Conservation (phyloP, 2,329 filamentous ascomycete species). For the Catunica adiposa region DNA sequence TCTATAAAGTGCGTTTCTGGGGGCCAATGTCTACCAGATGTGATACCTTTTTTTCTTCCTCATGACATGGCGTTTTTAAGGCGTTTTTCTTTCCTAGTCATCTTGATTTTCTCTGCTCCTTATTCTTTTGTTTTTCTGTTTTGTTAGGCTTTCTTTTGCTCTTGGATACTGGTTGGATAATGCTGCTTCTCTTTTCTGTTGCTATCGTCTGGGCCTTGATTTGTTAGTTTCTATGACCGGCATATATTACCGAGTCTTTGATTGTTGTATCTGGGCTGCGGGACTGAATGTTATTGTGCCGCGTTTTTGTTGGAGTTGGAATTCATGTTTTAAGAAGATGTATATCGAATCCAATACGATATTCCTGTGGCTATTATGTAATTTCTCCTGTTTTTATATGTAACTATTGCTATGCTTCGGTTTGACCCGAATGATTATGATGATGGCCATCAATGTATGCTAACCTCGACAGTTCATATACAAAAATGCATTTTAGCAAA, state of each 20-base stretch:
- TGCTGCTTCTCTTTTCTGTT: neutral
- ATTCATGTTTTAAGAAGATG: neutral
- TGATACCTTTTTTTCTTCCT: constrained; percentile 4
- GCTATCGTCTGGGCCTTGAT: neutral
- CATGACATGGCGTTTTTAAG: constrained; percentile 13
- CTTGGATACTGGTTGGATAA: neutral
- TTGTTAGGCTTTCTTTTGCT: neutral
- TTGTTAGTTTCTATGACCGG: neutral
- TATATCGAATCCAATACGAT: no score
- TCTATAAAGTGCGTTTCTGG: neutral
- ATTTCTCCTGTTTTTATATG: neutral
- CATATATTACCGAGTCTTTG: neutral
- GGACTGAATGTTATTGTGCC: neutral
- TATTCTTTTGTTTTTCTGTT: constrained; percentile 1
- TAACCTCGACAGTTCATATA: no score
- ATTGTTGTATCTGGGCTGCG: neutral
- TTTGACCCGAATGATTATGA: no score
- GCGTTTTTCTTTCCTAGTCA: constrained; percentile 7
- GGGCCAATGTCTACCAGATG: neutral
- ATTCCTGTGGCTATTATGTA: no score
- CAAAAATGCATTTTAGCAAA: no score
- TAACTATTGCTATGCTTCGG: no score
- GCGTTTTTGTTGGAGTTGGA: neutral
- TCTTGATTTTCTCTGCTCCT: constrained; percentile 4
- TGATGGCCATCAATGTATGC: no score